phyloP scores from a whole-genome alignment of 73 alveolate species.

The Stentor roeselii region DNA sequence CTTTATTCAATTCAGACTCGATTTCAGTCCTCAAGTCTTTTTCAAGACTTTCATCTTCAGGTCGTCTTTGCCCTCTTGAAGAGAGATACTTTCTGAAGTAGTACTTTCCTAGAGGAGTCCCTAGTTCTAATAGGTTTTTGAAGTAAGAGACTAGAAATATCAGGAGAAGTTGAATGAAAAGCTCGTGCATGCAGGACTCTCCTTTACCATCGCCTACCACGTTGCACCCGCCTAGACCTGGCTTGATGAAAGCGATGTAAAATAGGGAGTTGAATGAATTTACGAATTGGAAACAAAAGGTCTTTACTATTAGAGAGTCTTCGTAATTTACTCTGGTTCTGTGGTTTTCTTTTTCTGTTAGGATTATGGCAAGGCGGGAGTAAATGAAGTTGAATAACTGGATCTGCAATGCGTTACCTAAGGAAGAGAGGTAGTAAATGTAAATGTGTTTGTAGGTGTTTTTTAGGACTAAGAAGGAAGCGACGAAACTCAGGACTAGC shows the following conservation, averaged over 20 bases:
- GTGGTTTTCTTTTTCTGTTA: conserved; percentile 56
- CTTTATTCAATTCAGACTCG: conserved; percentile 33
- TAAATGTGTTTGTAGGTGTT: conserved; percentile 15
- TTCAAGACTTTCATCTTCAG: conserved; percentile 17
- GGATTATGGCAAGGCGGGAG: conserved; percentile 18
- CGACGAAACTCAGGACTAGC: conserved; percentile 40
- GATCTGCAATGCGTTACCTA: conserved; percentile 50
- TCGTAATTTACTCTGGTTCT: conserved; percentile 46
- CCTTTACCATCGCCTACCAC: not conserved
- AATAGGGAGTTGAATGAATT: conserved; percentile 54
- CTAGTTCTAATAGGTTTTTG: conserved; percentile 14
- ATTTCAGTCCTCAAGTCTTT: conserved; percentile 4
- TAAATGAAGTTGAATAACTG: conserved; percentile 43
- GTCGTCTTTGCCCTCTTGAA: not conserved
- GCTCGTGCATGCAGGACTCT: conserved; percentile 3
- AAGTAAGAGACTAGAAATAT: not conserved
- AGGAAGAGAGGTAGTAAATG: conserved; percentile 20
- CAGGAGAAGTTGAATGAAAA: not conserved
- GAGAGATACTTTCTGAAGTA: not conserved
- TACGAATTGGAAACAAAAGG: conserved; percentile 49
- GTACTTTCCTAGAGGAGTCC: conserved; percentile 11
- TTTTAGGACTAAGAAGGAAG: conserved; percentile 35
- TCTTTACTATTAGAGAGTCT: conserved; percentile 41
- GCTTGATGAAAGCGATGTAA: conserved; percentile 49
- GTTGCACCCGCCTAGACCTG: conserved; percentile 8